Conservation (phyloP, 139 green algal species). For the Chlamydomonas sphaeroides region DNA sequence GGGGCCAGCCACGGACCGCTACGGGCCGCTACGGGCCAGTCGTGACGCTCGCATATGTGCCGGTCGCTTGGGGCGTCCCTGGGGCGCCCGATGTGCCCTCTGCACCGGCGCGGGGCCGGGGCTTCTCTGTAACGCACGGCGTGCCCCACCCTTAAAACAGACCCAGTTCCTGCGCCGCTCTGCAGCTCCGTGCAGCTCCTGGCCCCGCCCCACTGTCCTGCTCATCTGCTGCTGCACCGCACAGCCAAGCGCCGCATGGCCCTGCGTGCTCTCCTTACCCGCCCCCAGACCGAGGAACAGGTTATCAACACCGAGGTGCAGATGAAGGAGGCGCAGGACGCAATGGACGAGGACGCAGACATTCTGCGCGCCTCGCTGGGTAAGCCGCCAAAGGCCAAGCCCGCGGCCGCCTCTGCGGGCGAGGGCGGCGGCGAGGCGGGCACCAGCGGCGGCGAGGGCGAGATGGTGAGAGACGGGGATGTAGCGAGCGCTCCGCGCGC, state of each 20-base stretch:
- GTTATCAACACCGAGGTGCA: constrained; percentile 79
- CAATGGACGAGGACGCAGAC: constrained; percentile 64
- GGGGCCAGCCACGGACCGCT: no score
- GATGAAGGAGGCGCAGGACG: constrained; percentile 70
- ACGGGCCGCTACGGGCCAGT: no score
- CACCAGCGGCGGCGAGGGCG: background rate
- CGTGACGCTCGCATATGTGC: background rate
- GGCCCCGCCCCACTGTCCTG: no score
- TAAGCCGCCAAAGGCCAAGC: constrained; percentile 42
- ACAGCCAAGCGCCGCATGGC: no score
- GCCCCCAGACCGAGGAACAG: constrained; percentile 57
- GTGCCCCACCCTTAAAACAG: no score
- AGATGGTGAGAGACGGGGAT: constrained; percentile 41
- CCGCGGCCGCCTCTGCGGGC: constrained; percentile 21
- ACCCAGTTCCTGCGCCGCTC: no score
- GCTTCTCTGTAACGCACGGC: no score
- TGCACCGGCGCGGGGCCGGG: no score
- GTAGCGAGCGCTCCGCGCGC: background rate
- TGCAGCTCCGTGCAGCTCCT: no score
- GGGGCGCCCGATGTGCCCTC: no score
- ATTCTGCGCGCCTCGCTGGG: constrained; percentile 33
- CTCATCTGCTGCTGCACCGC: no score
- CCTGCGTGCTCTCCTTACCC: no score
- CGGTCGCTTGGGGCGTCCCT: background rate
- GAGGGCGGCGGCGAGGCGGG: background rate